Conservation (phyloP, 805 yeast genomes). For the Metschnikowia shivogae region DNA sequence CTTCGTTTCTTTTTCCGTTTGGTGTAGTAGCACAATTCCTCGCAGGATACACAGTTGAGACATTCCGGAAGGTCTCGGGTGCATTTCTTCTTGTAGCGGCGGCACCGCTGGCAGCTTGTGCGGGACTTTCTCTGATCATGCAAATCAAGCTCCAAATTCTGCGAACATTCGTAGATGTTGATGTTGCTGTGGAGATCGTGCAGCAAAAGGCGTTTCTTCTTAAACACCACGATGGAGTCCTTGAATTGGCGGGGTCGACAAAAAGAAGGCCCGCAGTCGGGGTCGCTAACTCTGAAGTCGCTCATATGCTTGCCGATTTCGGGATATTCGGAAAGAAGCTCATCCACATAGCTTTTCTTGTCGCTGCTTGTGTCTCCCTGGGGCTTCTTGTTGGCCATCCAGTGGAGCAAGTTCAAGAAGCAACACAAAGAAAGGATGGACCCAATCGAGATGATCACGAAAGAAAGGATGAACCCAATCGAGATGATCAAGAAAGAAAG, state of each 20-base stretch:
- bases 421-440: not conserved
- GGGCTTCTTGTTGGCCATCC: constrained; percentile 1
- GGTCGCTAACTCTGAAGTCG: constrained; percentile 19
- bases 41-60: constrained; percentile 26
- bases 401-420: not conserved
- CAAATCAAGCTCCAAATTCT: constrained; percentile 19
- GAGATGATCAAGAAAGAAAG: too few relatives aligned
- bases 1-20: constrained; percentile 18
- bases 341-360: constrained; percentile 4
- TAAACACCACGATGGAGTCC: constrained; percentile 25
- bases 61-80: constrained; percentile 31
- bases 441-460: not conserved
- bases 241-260: constrained; percentile 7
- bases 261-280: not conserved
- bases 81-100: constrained; percentile 29
- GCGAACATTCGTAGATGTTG: constrained; percentile 22
- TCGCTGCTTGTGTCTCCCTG: not conserved
- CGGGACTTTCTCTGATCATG: constrained; percentile 21
- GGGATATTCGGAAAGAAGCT: constrained; percentile 10
- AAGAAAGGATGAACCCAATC: too few relatives aligned
- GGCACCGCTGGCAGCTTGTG: constrained; percentile 29
- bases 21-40: constrained; percentile 26
- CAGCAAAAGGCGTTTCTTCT: constrained; percentile 24
- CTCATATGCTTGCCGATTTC: constrained; percentile 21
- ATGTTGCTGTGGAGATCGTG: constrained; percentile 10